Evolutionary conservation across 768 basidiomycete species (phyloP), one percentile per base, ranked within the genome.

Genomic region (Lentinula guzmanii): DNA sequence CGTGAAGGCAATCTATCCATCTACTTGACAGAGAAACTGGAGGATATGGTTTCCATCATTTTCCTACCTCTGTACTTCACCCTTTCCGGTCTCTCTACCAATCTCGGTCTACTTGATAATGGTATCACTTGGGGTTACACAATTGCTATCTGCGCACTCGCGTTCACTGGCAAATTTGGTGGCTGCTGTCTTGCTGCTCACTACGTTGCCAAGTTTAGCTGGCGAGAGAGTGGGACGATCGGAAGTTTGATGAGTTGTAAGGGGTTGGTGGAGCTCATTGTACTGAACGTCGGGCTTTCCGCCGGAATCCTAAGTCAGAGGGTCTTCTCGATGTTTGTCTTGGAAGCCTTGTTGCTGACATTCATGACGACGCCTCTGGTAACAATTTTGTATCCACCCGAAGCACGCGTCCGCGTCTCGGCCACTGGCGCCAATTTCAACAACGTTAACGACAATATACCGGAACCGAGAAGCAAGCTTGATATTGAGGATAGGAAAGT

Each of bases 21-120:
- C 56, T 79, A 87, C 0, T 76, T 98, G n/a, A 94, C 92, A 0
- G 93, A 96, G 67, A 98, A 96, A 69, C 76, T 98, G n/a, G 97
- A 99, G 74, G 96, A 98, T 74, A 86, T 96, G 82, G 91, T 95
- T 2, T 75, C 91, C 0, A 88, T 95, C 62, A 86, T 95, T 48
- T 95, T 97, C 74, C 75, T 97, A 11, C 95, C 95, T 3, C 76
- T 96, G 87, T 98, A 98, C 75, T 98, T 98, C 68, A 92, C 95
- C 0, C 72, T 95, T 3, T 95, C 93, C 0, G 97, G 96, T 1
- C 79, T 98, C 24, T 89, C 87, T 16, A 98, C 97, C 1, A 79
- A 99, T 73, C 79, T 99, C 2, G 89, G 91, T 0, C 75, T 98
- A 18, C 77, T 99, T 9, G 75, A 98, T 70, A 33, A 51, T 87